Conservation (phyloP, 1,284 basidiomycete genomes). For the Ceratobasidium theobromae region DNA sequence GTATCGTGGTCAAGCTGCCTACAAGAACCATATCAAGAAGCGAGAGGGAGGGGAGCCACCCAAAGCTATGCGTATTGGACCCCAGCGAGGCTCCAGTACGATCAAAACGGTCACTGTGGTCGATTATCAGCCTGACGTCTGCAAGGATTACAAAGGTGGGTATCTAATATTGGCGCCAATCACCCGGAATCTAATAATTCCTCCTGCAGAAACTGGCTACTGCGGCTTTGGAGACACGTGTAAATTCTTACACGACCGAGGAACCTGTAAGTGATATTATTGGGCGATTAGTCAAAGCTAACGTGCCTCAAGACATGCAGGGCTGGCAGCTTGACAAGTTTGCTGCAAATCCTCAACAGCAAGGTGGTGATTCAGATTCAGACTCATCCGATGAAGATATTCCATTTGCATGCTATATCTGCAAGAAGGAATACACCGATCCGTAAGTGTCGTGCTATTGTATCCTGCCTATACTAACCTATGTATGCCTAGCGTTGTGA, state of each 20-base stretch:
- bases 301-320: conserved; percentile 69
- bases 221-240: conserved; percentile 99
- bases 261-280: conserved; percentile 63
- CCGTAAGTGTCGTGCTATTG: conserved; percentile 51
- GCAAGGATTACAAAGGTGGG: conserved; percentile 98
- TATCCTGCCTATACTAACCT: background rate
- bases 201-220: conserved; percentile 84
- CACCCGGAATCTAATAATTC: background rate
- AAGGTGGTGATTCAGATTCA: conserved; percentile 59
- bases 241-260: conserved; percentile 90
- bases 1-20: conserved; percentile 83
- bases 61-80: conserved; percentile 87
- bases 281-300: background rate
- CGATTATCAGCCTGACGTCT: conserved; percentile 99
- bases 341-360: conserved; percentile 64
- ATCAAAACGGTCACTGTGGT: conserved; percentile 94
- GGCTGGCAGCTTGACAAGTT: conserved; percentile 97
- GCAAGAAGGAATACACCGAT: conserved; percentile 91
- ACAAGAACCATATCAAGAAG: conserved; percentile 81
- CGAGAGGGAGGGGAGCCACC: conserved; percentile 68
- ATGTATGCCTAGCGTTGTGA: conserved; percentile 58
- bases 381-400: conserved; percentile 78
- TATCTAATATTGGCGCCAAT: conserved; percentile 32
- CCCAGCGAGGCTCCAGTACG: conserved; percentile 76
- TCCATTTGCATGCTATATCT: conserved; percentile 96